These are phyloP conservation scores for Onygena corvina DNA, from an alignment of 2,329 filamentous ascomycete genomes.

Conservation along the genomic window DNA sequence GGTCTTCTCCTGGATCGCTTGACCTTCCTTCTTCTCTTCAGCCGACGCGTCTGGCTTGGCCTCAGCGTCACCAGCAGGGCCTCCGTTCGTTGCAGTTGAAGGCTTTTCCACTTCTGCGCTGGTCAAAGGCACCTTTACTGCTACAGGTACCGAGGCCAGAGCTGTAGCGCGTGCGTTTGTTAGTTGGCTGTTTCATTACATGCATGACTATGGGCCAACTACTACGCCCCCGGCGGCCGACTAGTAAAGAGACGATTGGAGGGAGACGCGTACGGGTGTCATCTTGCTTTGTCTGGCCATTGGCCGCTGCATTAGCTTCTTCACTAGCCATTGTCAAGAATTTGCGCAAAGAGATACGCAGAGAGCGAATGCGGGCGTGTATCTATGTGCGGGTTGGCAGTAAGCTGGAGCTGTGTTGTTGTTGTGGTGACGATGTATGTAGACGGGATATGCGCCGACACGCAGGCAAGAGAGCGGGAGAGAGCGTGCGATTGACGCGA, in stretches of 20 bases:
- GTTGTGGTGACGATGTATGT: not conserved
- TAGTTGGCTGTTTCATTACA: not conserved
- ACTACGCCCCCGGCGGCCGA: not conserved
- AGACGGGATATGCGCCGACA: not conserved
- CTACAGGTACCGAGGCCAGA: not conserved
- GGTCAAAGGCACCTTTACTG: not conserved
- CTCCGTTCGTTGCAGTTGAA: not conserved
- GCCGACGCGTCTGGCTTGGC: not conserved
- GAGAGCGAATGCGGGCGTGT: too few relatives aligned
- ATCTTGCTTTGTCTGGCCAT: not conserved
- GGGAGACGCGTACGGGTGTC: not conserved
- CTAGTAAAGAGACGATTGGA: not conserved
- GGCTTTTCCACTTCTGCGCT: not conserved
- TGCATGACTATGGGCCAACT: not conserved
- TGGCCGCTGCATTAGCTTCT: not conserved
- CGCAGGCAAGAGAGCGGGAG: not conserved
- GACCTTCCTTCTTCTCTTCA: not conserved
- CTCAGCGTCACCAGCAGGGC: not conserved
- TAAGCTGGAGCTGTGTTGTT: not conserved
- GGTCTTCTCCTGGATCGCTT: not conserved
- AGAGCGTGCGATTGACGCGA: too few relatives aligned
- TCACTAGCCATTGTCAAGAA: conserved; percentile 1
- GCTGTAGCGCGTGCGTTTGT: not conserved
- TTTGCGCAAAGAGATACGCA: too few relatives aligned
- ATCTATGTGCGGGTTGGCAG: too few relatives aligned